Conservation (phyloP, 345 rosid species). For the Chamaenerion angustifolium region DNA sequence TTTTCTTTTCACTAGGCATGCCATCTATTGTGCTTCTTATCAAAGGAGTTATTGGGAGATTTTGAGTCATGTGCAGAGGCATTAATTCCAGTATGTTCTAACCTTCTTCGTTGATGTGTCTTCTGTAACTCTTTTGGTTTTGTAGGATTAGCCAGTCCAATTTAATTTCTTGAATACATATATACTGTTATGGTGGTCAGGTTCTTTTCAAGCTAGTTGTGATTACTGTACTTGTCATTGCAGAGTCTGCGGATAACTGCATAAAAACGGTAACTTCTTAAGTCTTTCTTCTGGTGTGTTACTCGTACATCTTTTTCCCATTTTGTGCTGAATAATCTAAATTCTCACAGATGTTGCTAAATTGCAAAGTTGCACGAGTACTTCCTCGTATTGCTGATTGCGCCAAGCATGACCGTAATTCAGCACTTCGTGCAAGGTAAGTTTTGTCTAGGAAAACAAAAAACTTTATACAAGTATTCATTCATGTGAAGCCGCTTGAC, state of each 20-base stretch:
- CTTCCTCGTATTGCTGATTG: slow-evolving; percentile 83
- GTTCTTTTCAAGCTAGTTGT: slow-evolving; percentile 99
- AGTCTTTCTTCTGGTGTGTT: not conserved
- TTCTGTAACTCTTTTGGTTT: not conserved
- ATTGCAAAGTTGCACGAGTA: slow-evolving; percentile 83
- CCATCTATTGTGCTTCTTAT: slow-evolving; percentile 80
- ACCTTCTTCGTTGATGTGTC: not conserved
- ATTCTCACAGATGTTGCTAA: slow-evolving; percentile 57
- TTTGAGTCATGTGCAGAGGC: slow-evolving; percentile 89
- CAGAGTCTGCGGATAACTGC: slow-evolving; percentile 98
- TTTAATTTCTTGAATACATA: too few species aligned
- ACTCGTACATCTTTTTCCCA: too few species aligned
- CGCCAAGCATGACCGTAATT: slow-evolving; percentile 87
- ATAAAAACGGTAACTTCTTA: slow-evolving; percentile 60
- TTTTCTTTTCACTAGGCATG: slow-evolving; percentile 39
- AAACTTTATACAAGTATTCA: too few species aligned
- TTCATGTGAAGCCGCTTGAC: too few species aligned
- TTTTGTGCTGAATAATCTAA: too few species aligned
- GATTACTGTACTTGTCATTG: slow-evolving; percentile 98
- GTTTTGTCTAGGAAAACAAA: slow-evolving; percentile 6
- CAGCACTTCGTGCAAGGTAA: slow-evolving; percentile 87
- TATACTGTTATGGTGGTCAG: slow-evolving; percentile 19
- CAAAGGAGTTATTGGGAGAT: slow-evolving; percentile 91
- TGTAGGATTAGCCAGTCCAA: too few species aligned
- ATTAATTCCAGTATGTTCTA: slow-evolving; percentile 69